Conservation (phyloP, 108 stramenopile genomes). For the Nitzschia sp. region DNA sequence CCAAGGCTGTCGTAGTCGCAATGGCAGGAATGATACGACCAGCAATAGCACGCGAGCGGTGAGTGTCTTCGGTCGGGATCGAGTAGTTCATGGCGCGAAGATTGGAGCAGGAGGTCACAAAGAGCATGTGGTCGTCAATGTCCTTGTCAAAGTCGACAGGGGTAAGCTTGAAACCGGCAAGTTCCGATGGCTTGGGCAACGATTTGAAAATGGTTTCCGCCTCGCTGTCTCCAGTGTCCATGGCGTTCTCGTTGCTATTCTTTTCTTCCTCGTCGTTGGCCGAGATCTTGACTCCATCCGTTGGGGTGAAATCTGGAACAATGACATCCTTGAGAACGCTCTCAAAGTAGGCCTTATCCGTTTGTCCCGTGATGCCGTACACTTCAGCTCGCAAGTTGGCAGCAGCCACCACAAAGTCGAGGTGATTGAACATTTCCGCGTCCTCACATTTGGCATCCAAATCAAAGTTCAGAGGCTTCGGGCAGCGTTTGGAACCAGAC, state of each 20-base stretch:
- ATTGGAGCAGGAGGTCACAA: conserved; percentile 96
- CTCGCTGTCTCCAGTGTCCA: conserved; percentile 62
- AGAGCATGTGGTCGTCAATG: conserved; percentile 95
- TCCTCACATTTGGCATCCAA: conserved; percentile 78
- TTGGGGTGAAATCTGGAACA: conserved; percentile 93
- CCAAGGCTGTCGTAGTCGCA: conserved; percentile 98
- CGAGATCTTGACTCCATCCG: conserved; percentile 96
- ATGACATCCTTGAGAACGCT: conserved; percentile 82
- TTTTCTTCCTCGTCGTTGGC: conserved; percentile 93
- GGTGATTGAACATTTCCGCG: conserved; percentile 90
- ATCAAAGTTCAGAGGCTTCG: conserved; percentile 88
- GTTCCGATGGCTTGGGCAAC: conserved; percentile 79
- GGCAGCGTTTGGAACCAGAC: conserved; percentile 96
- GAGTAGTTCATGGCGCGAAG: conserved; percentile 95
- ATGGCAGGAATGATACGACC: conserved; percentile 99
- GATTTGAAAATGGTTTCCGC: conserved; percentile 61
- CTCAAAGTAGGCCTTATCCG: conserved; percentile 80
- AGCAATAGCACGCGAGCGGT: conserved; percentile 97
- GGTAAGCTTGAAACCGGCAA: conserved; percentile 87
- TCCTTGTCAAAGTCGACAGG: conserved; percentile 99
- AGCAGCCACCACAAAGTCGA: conserved; percentile 92
- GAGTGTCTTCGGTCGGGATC: conserved; percentile 97
- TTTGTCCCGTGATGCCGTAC: conserved; percentile 88
- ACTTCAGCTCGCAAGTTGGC: conserved; percentile 94
- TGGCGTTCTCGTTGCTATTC: conserved; percentile 38